Evolutionary conservation across 73 alveolate genomes (phyloP), one percentile per base, ranked within the genome.

Genomic region (Stentor roeselii): DNA sequence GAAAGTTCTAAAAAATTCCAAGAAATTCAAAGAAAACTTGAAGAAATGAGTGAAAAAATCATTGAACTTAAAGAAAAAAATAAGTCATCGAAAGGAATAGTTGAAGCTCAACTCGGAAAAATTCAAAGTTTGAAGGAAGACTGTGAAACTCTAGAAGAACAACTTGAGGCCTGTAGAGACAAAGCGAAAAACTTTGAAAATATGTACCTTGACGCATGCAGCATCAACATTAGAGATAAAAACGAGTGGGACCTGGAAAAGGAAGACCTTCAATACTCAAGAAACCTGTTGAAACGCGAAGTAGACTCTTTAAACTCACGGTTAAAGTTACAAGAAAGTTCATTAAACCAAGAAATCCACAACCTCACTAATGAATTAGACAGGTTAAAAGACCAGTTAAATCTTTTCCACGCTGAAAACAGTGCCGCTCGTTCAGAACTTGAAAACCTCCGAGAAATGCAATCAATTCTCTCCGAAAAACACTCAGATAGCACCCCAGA

Each of bases 191-290:
- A 14, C 21, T 30, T 21, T 67, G 41, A 67, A 67, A 34, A 67
- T 32, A 15, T 21, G 2, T 67, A 21, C 11, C 37, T 21, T 27
- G 80, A 67, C 21, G n/a, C 37, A 67, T 21, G 80, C 11, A 40
- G 34, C 11, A 67, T 27, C 2, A 14, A 67, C 41, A 21, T 21
- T 27, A 67, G 27, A 67, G 37, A 67, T 2, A n/a, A 67, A 67
- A 40, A 21, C 14, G 80, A 67, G 42, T 67, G 80, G 80, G 41
- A 67, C n/a, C 27, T 21, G 34, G 80, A 67, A 67, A 67, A 2
- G 34, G 37, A 40, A 1, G 80, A 67, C 1, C 37, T 67, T 32
- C 11, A 30, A n/a, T 67, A 67, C 41, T 21, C 80, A 34, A 67
- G 11, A 21, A 21, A 21, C n/a, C 37, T 21, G 21, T 2, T 67